A percentile compares a stretch with the other conserved stretches of the same genome.
phyloP scores from a whole-genome alignment of 768 basidiomycete species.

The Gautieria morchelliformis region DNA sequence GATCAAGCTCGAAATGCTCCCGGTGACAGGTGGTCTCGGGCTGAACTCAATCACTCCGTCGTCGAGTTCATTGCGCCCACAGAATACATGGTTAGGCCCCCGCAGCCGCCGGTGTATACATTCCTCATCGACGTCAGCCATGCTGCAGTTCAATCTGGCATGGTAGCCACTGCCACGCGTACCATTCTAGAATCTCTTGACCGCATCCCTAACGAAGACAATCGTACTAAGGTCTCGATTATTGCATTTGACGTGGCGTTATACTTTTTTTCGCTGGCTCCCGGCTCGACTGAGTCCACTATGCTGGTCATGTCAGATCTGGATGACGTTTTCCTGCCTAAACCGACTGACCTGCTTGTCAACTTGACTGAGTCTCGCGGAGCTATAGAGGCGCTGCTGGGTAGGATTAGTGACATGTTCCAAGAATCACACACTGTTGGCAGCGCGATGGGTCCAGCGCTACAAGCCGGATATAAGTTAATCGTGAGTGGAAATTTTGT shows the following conservation, averaged over 20 bases:
- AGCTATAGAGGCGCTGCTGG: conserved; percentile 72
- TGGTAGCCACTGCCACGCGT: conserved; percentile 97
- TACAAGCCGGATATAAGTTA: conserved; percentile 93
- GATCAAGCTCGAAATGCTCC: conserved; percentile 89
- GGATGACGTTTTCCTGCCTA: conserved; percentile 95
- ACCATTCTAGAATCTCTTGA: conserved; percentile 94
- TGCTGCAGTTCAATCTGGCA: conserved; percentile 82
- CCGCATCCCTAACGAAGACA: conserved; percentile 90
- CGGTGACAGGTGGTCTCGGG: conserved; percentile 88
- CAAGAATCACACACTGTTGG: conserved; percentile 90
- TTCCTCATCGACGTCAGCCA: conserved; percentile 98
- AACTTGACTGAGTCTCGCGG: conserved; percentile 81
- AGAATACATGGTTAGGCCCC: conserved; percentile 98
- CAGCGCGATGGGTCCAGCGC: conserved; percentile 87
- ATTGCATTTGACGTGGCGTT: conserved; percentile 87
- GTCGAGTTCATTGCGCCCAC: conserved; percentile 97
- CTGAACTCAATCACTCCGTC: conserved; percentile 88
- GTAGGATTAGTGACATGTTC: conserved; percentile 92
- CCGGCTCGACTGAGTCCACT: conserved; percentile 65
- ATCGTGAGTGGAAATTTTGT: conserved; percentile 44
- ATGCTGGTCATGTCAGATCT: conserved; percentile 98
- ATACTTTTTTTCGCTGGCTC: conserved; percentile 92
- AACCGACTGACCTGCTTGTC: conserved; percentile 92
- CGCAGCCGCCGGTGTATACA: conserved; percentile 93
- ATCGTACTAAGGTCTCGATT: conserved; percentile 85